Base-by-base conservation (phyloP, 169 alveolate genomes). In the Theileria luwenshuni region DNA sequence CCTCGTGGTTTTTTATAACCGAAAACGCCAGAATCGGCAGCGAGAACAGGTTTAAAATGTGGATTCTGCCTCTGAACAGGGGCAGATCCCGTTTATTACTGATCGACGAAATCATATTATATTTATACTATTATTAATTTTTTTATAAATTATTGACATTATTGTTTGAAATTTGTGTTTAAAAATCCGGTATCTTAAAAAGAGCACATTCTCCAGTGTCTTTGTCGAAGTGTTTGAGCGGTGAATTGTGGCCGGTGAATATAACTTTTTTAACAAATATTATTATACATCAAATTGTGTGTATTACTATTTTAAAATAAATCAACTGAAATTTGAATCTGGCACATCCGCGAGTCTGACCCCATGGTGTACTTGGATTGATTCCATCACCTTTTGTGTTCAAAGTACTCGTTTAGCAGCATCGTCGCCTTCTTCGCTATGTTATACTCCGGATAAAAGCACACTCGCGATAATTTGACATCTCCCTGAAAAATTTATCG, bases 41-140 rank as follows among this genome's bases (percentile, higher is more conserved):
- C 21, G 71, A 8, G 25, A 88, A 49, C 60, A 75, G 59, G 48
- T 83, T 43, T 56, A 80, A 27, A 38, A 88, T 76, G 76, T 88
- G 93, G 58, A 88, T 74, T 42, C 74, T 77, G 35, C 93, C 93
- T 69, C 91, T 59, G 25, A 83, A 63, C 32, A 71, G 10, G 12
- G 93, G 86, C 43, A 60, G 84, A 51, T 61, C 51, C 76, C 56
- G 25, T 21, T 23, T 32, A 43, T 62, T 62, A 21, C n/a, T 21
- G 8, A 62, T 15, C 25, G 19, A 27, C 33, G 51, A 6, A n/a
- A 32, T 0, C 69, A 60, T 60, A 10, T 12, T 12, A 43, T 27
- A 25, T 25, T n/a, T 51, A 51, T 51, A 25, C 28, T 51, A 51
- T 35, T 25, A 51, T 10, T 0, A 25, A 1, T 51, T 51, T 51